Evolutionary conservation across 2,329 filamentous ascomycete species (phyloP).

Genomic region (Ramularia collo-cygni): DNA sequence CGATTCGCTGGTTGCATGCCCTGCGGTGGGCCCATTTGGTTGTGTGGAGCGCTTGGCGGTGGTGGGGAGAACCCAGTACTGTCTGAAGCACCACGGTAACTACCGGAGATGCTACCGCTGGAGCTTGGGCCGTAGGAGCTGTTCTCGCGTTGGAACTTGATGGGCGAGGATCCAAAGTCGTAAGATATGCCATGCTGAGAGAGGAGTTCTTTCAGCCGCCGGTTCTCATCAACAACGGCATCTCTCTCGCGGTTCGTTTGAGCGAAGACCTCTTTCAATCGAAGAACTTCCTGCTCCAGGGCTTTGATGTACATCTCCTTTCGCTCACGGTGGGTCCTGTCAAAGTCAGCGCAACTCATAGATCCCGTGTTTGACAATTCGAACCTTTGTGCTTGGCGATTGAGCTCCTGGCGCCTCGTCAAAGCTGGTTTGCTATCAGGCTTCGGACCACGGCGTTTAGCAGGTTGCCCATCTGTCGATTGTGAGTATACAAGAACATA

Average conservation of each 20-base stretch:
- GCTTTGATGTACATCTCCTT: constrained; percentile 96
- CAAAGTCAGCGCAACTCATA: constrained; percentile 5
- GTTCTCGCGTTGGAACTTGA: constrained; percentile 29
- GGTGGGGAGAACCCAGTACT: constrained; percentile 42
- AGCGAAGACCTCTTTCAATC: constrained; percentile 78
- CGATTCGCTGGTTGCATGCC: constrained; percentile 14
- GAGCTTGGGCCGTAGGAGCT: constrained; percentile 40
- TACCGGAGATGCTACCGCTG: constrained; percentile 55
- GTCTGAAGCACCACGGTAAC: constrained; percentile 47
- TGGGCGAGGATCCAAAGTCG: constrained; percentile 38
- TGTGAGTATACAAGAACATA: constrained; percentile 1
- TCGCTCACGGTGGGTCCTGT: constrained; percentile 87
- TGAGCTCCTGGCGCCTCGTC: constrained; percentile 86
- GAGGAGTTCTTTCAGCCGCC: constrained; percentile 59
- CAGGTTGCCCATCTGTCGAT: constrained; percentile 65
- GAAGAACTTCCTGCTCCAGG: constrained; percentile 83
- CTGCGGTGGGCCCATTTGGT: constrained; percentile 8
- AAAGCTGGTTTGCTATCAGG: constrained; percentile 93
- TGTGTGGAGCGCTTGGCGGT: constrained; percentile 4
- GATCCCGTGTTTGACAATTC: constrained; percentile 9
- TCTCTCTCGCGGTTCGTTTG: constrained; percentile 70
- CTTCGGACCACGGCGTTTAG: constrained; percentile 88
- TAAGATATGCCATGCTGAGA: constrained; percentile 52
- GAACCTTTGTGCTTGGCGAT: constrained; percentile 91
- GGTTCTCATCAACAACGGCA: constrained; percentile 70